Evolutionary conservation across 2,329 filamentous ascomycete species (phyloP).

Genomic region (Calonectria hawksworthii): DNA sequence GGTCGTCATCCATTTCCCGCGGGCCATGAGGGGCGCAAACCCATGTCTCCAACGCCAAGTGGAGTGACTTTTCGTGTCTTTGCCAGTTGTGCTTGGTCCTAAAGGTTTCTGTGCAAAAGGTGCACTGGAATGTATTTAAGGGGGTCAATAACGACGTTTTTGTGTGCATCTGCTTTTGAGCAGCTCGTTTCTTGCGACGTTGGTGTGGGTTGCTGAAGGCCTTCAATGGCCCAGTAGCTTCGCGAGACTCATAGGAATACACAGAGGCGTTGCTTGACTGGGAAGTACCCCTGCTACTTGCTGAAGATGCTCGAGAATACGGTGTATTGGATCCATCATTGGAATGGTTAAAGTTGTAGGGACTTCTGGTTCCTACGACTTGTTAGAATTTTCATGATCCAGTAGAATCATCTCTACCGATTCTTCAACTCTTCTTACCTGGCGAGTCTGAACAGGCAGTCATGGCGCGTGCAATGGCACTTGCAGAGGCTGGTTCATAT

Average conservation of each 20-base stretch:
- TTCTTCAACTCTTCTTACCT: neutral
- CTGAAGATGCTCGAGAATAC: slow-evolving; percentile 33
- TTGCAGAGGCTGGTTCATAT: slow-evolving; percentile 45
- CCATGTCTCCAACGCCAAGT: slow-evolving; percentile 59
- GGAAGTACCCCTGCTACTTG: slow-evolving; percentile 37
- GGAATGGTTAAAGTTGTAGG: neutral
- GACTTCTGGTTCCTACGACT: neutral
- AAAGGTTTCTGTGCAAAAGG: slow-evolving; percentile 59
- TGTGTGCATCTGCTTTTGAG: slow-evolving; percentile 11
- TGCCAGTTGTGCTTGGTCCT: slow-evolving; percentile 60
- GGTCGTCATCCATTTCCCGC: slow-evolving; percentile 51
- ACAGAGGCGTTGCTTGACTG: slow-evolving; percentile 30
- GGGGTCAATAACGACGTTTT: neutral
- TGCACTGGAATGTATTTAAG: slow-evolving; percentile 52
- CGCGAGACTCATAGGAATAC: slow-evolving; percentile 26
- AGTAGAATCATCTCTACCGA: neutral
- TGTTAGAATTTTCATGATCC: neutral
- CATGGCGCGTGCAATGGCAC: slow-evolving; percentile 44
- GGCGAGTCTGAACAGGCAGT: slow-evolving; percentile 8
- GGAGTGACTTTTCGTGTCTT: slow-evolving; percentile 63
- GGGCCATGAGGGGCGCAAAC: slow-evolving; percentile 53
- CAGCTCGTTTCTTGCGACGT: slow-evolving; percentile 12
- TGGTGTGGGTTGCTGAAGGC: neutral
- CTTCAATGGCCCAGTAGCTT: neutral
- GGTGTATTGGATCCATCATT: slow-evolving; percentile 2